A percentile compares a stretch with the other conserved stretches of the same genome.
These are phyloP conservation scores for Nicotiana rustica DNA, from an alignment of 305 asterid species.

Conservation along the genomic window DNA sequence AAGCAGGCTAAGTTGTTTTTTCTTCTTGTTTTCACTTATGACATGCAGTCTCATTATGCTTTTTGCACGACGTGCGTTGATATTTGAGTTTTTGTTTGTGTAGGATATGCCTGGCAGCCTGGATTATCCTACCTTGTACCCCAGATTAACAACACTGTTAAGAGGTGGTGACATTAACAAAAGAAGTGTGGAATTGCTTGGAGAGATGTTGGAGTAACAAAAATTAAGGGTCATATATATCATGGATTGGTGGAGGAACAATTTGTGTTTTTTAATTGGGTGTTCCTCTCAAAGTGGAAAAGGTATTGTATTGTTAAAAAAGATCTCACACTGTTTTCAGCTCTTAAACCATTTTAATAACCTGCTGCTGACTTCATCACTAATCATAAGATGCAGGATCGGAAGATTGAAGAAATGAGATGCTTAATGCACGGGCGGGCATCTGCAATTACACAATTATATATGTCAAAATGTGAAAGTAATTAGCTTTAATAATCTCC, in stretches of 20 bases:
- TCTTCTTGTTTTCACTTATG: conserved; percentile 22
- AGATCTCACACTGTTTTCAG: background rate
- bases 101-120: conserved; percentile 70
- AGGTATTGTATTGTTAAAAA: conserved; percentile 33
- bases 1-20: conserved; percentile 11
- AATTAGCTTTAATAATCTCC: background rate
- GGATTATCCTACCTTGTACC: conserved; percentile 66
- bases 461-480: conserved; percentile 1
- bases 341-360: background rate
- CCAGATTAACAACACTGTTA: conserved; percentile 78
- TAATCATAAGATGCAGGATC: conserved; percentile 24
- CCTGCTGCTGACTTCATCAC: conserved; percentile 4
- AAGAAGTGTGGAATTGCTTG: conserved; percentile 83
- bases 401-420: background rate
- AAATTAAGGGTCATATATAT: conserved; percentile 47
- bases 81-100: conserved; percentile 27
- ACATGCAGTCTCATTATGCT: background rate
- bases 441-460: background rate
- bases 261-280: conserved; percentile 14
- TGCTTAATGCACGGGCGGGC: conserved; percentile 18
- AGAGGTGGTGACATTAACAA: conserved; percentile 84
- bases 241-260: conserved; percentile 39
- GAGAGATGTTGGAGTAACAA: conserved; percentile 91
- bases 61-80: background rate
- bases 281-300: conserved; percentile 17